Conservation (phyloP, 176 grass and related monocot species). For the Lolium multiflorum region DNA sequence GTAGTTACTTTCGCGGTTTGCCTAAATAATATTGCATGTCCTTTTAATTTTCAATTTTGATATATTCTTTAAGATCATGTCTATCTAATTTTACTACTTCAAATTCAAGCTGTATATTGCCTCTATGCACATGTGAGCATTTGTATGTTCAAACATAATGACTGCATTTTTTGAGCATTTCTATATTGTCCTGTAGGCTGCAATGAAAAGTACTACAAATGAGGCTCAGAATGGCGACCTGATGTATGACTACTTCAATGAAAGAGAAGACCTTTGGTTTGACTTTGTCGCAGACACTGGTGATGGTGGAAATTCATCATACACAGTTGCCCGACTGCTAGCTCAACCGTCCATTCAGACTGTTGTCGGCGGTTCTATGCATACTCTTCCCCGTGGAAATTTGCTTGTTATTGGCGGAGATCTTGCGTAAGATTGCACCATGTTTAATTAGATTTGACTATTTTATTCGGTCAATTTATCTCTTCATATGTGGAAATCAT, state of each 20-base stretch:
- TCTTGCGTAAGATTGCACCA: slow-evolving; percentile 77
- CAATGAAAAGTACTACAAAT: slow-evolving; percentile 71
- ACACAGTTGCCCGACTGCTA: slow-evolving; percentile 74
- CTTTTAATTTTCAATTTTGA: slow-evolving; percentile 17
- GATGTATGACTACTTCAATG: slow-evolving; percentile 71
- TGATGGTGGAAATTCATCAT: slow-evolving; percentile 90
- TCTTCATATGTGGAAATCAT: slow-evolving; percentile 24
- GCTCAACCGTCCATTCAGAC: slow-evolving; percentile 81
- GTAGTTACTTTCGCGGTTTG: slow-evolving; percentile 16
- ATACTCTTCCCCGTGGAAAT: slow-evolving; percentile 86
- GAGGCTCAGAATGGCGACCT: slow-evolving; percentile 62
- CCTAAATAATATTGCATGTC: slow-evolving; percentile 10
- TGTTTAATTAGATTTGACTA: slow-evolving; percentile 33
- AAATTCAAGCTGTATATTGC: slow-evolving; percentile 4
- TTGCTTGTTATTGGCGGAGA: slow-evolving; percentile 89
- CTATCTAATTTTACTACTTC: not conserved
- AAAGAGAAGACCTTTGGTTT: slow-evolving; percentile 88
- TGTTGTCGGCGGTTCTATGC: slow-evolving; percentile 65
- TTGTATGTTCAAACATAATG: not conserved
- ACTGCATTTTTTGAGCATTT: slow-evolving; percentile 29
- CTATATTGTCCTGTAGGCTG: slow-evolving; percentile 58
- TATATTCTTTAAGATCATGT: not conserved
- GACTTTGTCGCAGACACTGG: slow-evolving; percentile 95
- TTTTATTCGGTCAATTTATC: slow-evolving; percentile 16
- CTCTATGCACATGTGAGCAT: slow-evolving; percentile 5